Evolutionary conservation across 108 stramenopile species (phyloP).

Genomic region (Parietichytrium sp.): DNA sequence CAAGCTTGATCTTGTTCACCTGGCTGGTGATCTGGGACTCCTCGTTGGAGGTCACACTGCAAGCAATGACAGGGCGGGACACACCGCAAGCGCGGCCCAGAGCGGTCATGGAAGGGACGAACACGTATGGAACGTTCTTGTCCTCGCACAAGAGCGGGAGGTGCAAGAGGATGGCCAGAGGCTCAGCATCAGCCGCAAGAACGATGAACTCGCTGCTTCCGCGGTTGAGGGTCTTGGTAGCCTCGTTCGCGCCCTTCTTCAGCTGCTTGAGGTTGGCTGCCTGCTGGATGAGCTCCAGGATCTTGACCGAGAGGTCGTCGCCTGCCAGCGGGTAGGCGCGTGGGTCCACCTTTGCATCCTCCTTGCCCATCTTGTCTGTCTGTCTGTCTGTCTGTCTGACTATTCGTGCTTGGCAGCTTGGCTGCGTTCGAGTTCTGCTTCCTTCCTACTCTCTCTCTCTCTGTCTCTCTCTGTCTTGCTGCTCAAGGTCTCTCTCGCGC

Average conservation of each 20-base stretch:
- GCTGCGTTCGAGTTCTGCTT: too few species aligned
- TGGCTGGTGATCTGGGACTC: conserved; percentile 93
- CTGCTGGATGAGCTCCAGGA: conserved; percentile 96
- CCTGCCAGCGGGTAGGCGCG: conserved; percentile 98
- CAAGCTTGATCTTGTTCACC: conserved; percentile 92
- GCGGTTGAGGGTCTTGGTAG: conserved; percentile 98
- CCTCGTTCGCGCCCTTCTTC: conserved; percentile 99
- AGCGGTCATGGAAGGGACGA: conserved; percentile 97
- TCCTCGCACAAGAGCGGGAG: conserved; percentile 98
- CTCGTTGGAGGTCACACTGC: conserved; percentile 93
- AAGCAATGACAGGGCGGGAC: conserved; percentile 93
- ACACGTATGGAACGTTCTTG: conserved; percentile 99
- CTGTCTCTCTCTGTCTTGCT: too few species aligned
- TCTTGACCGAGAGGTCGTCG: conserved; percentile 91
- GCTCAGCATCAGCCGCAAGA: conserved; percentile 99
- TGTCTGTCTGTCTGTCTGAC: too few species aligned
- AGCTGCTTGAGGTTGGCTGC: conserved; percentile 91
- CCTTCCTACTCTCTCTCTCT: too few species aligned
- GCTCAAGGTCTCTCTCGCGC: too few species aligned
- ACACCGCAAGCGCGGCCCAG: conserved; percentile 98
- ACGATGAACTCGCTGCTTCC: conserved; percentile 97
- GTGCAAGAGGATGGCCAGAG: conserved; percentile 97
- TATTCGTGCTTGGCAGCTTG: too few species aligned
- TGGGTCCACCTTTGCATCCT: conserved; percentile 37
- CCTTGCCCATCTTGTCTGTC: conserved; percentile 41